phyloP scores from a whole-genome alignment of 2,329 filamentous ascomycete genomes.

The Ophiostoma himal-ulmi region DNA sequence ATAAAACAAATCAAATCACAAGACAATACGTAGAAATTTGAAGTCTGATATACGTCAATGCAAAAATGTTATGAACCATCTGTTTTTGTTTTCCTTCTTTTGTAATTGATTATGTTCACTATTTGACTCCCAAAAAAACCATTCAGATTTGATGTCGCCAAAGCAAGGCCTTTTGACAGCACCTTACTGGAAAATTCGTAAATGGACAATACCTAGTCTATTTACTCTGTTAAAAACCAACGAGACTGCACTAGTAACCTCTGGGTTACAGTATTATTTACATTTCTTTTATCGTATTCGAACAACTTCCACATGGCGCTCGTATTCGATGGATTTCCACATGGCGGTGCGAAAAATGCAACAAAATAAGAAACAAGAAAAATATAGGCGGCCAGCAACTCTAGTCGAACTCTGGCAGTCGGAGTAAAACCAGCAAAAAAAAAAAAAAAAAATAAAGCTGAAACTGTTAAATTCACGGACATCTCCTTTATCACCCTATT shows the following conservation, averaged over 20 bases:
- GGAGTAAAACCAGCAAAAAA: background rate
- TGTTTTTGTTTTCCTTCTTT: no score
- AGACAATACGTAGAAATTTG: no score
- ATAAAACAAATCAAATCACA: no score
- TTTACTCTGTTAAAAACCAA: background rate
- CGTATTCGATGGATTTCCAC: no score
- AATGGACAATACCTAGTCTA: background rate
- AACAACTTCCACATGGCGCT: background rate
- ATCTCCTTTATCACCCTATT: no score
- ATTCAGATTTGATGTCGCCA: no score
- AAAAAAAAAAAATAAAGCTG: background rate
- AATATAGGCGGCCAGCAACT: background rate
- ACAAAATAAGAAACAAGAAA: background rate
- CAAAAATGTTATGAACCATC: no score
- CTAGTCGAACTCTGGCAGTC: background rate
- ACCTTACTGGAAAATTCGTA: no score
- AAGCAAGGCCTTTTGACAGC: no score
- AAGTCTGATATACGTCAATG: no score
- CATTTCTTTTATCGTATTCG: background rate
- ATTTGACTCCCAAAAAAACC: no score
- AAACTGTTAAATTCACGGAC: background rate
- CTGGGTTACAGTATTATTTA: background rate
- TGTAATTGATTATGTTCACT: no score
- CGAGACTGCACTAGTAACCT: background rate
- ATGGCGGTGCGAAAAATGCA: background rate